Evolutionary conservation across 108 stramenopile genomes (phyloP).

Genomic region (Nannochloropsis salina): DNA sequence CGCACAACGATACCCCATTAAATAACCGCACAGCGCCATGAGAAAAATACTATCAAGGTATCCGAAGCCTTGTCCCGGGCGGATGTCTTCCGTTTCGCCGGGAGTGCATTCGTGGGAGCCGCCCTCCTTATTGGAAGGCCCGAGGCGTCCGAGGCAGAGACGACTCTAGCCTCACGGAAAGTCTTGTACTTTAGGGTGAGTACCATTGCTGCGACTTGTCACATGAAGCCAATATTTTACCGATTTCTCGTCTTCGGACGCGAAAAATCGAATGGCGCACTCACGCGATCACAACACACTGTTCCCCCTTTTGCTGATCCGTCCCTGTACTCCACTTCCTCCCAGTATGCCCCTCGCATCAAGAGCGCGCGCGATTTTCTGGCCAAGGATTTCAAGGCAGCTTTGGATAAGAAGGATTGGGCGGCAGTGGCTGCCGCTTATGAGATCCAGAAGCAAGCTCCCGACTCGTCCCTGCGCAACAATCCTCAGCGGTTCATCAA

Average conservation of each 20-base stretch:
- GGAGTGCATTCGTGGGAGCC: background rate
- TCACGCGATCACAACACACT: background rate
- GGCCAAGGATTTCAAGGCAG: background rate
- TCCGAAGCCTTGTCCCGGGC: background rate
- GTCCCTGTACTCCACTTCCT: background rate
- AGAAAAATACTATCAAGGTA: background rate
- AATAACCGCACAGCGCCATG: no score
- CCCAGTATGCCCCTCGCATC: conserved; percentile 7
- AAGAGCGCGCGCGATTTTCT: conserved; percentile 17
- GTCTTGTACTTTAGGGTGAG: background rate
- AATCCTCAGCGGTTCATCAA: background rate
- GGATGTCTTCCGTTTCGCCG: background rate
- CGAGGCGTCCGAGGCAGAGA: background rate
- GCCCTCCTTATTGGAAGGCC: background rate
- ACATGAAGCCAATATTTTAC: no score
- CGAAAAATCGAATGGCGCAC: no score
- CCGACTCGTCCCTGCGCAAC: background rate
- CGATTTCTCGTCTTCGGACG: no score
- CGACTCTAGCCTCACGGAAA: background rate
- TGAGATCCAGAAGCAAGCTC: conserved; percentile 12
- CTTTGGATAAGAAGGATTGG: conserved; percentile 1
- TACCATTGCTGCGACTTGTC: no score
- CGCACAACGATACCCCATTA: no score
- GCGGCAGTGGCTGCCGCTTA: background rate
- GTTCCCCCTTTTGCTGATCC: background rate